A percentile compares a stretch with the other conserved stretches of the same genome.
Conservation (phyloP, 306 rosid species). For the Begonia peltatifolia region DNA sequence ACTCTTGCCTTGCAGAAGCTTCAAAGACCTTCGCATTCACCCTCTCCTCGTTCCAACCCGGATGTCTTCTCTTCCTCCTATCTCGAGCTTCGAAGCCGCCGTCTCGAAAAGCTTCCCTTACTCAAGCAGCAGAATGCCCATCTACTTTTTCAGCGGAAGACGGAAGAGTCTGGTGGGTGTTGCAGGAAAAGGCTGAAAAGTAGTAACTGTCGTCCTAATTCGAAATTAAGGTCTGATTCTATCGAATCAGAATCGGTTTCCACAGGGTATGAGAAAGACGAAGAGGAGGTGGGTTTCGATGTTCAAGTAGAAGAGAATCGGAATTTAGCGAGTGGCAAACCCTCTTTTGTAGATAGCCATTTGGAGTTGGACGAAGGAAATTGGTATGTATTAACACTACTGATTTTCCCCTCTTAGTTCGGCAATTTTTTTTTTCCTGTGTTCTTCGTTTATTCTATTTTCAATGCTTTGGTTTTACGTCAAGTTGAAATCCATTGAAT, state of each 20-base stretch:
- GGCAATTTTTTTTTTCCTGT: too few species aligned
- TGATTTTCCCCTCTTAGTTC: too few species aligned
- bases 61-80: constrained; percentile 34
- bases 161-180: constrained; percentile 7
- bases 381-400: constrained; percentile 24
- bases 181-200: constrained; percentile 10
- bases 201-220: constrained; percentile 6
- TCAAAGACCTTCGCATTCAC: constrained; percentile 16
- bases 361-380: constrained; percentile 34
- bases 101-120: constrained; percentile 45
- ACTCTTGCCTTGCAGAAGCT: constrained; percentile 47
- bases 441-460: too few species aligned
- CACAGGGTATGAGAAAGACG: background rate
- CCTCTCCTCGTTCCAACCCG: background rate
- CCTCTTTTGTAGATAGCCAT: constrained; percentile 48
- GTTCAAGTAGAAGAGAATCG: too few species aligned
- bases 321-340: constrained; percentile 18
- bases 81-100: constrained; percentile 80
- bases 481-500: too few species aligned
- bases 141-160: background rate
- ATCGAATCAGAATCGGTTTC: constrained; percentile 12
- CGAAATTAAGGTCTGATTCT: constrained; percentile 10
- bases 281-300: background rate
- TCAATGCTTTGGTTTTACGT: too few species aligned
- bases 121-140: background rate